Evolutionary conservation across 2,329 filamentous ascomycete species (phyloP), one percentile per base, ranked within the genome.

Genomic region (Mycosphaerella sp.): DNA sequence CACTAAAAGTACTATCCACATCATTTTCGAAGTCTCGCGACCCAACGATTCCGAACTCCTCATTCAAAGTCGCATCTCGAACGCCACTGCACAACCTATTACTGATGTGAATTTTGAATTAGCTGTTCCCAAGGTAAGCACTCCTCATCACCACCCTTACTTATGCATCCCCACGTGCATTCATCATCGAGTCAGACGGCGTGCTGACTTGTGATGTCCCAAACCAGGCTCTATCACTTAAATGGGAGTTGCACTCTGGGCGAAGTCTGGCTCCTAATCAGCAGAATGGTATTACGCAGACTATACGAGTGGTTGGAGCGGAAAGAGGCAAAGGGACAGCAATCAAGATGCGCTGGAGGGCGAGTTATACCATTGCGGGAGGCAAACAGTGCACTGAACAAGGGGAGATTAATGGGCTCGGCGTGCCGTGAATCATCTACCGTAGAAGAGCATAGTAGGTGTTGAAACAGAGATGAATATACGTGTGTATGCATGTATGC

Each of bases 301-400:
- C 82, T 14, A 89, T 96, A 56, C 75, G 84, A 41, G 75, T 97
- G 21, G 82, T 88, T 60, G 84, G 89, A 1, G 84, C 89, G 1
- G 82, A 89, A 61, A 73, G 72, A 56, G 76, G 81, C 39, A 87
- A 85, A 64, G 93, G 93, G 1, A 82, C 81, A 50, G 79, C 76
- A n/a, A 84, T 94, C 54, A 95, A 94, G 73, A 80, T 98, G 71
- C 78, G 93, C 56, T 98, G 90, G 87, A 87, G 88, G 62, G 82
- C 87, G 21, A 81, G 85, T 4, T 97, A 96, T 71, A 81, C 79
- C 63, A 68, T 93, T 10, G 76, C 71, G 2, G 80, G 84, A 6
- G 21, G 21, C 64, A 66, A 76, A 58, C 65, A 68, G 54, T 84
- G 81, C 66, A 84, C 85, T 53, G 89, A 96, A 71, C 88, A 85